Evolutionary conservation across 73 alveolate species (phyloP).

Genomic region (Breviolum minutum): DNA sequence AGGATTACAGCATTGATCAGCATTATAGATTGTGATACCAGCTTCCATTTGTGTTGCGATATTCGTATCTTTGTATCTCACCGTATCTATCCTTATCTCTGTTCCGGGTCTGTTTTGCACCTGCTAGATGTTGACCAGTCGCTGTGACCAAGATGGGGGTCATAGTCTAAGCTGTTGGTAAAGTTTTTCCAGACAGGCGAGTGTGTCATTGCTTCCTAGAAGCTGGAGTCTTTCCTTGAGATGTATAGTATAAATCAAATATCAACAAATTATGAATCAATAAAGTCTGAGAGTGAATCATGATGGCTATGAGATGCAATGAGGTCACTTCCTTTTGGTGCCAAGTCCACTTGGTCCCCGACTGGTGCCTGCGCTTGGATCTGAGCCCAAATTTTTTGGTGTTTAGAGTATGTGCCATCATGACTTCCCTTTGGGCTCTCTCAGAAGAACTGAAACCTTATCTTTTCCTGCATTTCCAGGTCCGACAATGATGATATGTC

Average conservation of each 20-base stretch:
- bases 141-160: conserved; percentile 82
- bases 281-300: too few relatives aligned
- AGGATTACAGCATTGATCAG: too few relatives aligned
- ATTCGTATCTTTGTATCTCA: too few relatives aligned
- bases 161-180: background rate
- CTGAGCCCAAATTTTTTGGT: background rate
- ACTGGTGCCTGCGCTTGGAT: conserved; percentile 35
- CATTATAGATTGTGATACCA: background rate
- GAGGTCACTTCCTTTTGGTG: conserved; percentile 69
- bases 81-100: too few relatives aligned
- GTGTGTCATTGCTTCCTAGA: too few relatives aligned
- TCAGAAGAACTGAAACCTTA: too few relatives aligned
- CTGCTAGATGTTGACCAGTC: conserved; percentile 21
- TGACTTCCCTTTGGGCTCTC: background rate
- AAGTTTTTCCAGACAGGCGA: background rate
- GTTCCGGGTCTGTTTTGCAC: background rate
- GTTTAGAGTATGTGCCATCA: background rate
- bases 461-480: background rate
- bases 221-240: background rate
- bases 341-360: conserved; percentile 80
- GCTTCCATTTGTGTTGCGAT: too few relatives aligned
- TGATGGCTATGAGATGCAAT: too few relatives aligned
- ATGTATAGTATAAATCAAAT: background rate
- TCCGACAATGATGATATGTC: conserved; percentile 14
- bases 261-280: too few relatives aligned